Base-by-base conservation (phyloP, 768 basidiomycete genomes). In the Lyophyllum atratum region DNA sequence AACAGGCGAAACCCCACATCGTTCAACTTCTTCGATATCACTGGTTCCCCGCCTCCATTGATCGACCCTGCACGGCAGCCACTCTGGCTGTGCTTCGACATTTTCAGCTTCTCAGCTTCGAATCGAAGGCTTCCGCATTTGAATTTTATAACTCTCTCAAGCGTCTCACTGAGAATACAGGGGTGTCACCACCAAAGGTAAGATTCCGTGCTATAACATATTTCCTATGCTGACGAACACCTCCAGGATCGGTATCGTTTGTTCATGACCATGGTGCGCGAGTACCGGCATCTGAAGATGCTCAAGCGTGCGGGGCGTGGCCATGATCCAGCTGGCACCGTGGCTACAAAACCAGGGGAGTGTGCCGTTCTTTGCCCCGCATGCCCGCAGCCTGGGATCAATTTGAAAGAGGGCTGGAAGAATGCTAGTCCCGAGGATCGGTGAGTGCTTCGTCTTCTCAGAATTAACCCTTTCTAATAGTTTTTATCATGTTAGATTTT, bases 321-420 rank as follows among this genome's bases (percentile, higher is more conserved):
- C 46, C 64, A 71, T 56, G 58, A 68, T 57, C 56, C 60, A 49
- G 55, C 47, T 22, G 61, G 68, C 4, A 55, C 54, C 71, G 76
- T n/a, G n/a, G n/a, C n/a, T n/a, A n/a, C n/a, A n/a, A n/a, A n/a
- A n/a, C n/a, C n/a, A n/a, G n/a, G n/a, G 0, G 65, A 68, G 54
- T 61, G 67, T 9, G 69, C 69, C 0, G 56, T 74, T 1, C 52
- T 58, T 4, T 76, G 74, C 49, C 71, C 71, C 3, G 71, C 72
- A 3, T 77, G 76, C 55, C 76, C 74, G 1, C 68, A 69, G 0
- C 70, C 68, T 0, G 68, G 59, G 0, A 59, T 66, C 0, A 75
- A 75, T 56, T 49, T 77, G 1, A 66, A 65, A 0, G 44, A 50
- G 1, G 59, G 61, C 26, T 74, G 68, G 70, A 42, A 64, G 21